A percentile compares a stretch with the other conserved stretches of the same genome.
Evolutionary conservation across 2,329 filamentous ascomycete species (phyloP).

Genomic region (Colletotrichum kahawae): DNA sequence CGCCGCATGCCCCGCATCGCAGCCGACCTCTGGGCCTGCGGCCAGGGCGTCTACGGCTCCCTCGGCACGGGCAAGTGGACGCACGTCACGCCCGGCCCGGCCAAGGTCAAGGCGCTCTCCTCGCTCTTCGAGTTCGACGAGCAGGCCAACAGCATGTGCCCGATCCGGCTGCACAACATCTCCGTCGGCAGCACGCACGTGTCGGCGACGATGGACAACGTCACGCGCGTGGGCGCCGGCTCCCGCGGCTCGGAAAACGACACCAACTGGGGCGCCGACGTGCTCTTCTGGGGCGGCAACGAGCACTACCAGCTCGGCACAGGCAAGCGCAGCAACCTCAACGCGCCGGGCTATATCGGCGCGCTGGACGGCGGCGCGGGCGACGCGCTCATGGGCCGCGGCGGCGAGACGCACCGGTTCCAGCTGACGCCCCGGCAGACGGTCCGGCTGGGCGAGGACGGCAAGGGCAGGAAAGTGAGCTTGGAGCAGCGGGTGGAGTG

Average conservation of each 20-base stretch:
- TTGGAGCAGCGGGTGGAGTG: constrained; percentile 91
- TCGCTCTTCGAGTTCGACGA: constrained; percentile 91
- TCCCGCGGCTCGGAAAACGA: constrained; percentile 63
- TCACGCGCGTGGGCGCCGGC: constrained; percentile 67
- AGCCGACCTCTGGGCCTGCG: constrained; percentile 85
- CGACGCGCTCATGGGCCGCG: constrained; percentile 65
- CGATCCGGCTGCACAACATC: constrained; percentile 78
- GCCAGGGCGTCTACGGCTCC: constrained; percentile 82
- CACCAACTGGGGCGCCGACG: constrained; percentile 87
- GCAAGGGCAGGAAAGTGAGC: constrained; percentile 70
- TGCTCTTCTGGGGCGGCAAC: constrained; percentile 94
- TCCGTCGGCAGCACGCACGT: constrained; percentile 82
- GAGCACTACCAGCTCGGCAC: constrained; percentile 93
- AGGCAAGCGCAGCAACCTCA: constrained; percentile 83
- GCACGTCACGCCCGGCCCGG: constrained; percentile 78
- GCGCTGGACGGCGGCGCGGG: constrained; percentile 69
- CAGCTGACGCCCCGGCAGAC: constrained; percentile 80
- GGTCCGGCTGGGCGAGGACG: constrained; percentile 64
- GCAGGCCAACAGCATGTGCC: constrained; percentile 65
- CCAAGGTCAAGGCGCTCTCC: constrained; percentile 83
- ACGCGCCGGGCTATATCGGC: constrained; percentile 77
- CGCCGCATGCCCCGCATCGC: constrained; percentile 50
- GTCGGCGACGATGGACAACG: constrained; percentile 83
- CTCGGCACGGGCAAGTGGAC: constrained; percentile 90
- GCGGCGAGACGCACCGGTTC: constrained; percentile 72